Conservation (phyloP, 2,329 filamentous ascomycete genomes). For the Trichoderma atroviride region DNA sequence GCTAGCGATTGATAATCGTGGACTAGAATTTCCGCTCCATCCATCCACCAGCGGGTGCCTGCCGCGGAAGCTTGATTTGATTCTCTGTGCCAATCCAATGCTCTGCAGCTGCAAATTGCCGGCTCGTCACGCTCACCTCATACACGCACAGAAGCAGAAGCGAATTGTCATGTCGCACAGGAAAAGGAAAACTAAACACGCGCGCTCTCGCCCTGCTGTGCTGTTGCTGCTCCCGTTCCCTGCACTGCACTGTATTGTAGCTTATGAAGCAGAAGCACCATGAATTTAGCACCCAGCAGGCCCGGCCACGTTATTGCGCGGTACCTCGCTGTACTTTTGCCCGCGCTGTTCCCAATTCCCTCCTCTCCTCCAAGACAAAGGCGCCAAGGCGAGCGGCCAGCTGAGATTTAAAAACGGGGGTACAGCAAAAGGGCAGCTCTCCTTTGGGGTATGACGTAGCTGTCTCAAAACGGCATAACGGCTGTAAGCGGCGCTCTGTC, state of each 20-base stretch:
- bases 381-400: conserved; percentile 18
- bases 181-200: not conserved
- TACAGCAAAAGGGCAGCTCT: conserved; percentile 15
- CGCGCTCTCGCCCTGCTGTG: not conserved
- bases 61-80: conserved; percentile 7
- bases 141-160: not conserved
- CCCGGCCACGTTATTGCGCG: not conserved
- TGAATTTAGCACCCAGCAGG: not conserved
- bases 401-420: conserved; percentile 17
- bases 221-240: not conserved
- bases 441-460: conserved; percentile 12
- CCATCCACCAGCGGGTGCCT: conserved; percentile 21
- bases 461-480: conserved; percentile 12
- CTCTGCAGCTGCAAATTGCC: not conserved
- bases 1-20: not conserved
- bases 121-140: not conserved
- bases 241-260: not conserved
- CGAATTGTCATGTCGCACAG: not conserved
- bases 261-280: not conserved
- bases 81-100: not conserved
- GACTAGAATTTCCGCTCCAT: not conserved
- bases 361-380: not conserved
- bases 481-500: conserved; percentile 10
- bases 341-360: not conserved
- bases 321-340: not conserved